phyloP scores from a whole-genome alignment of 176 grass and related monocot genomes.

The Aegilops umbellulata region DNA sequence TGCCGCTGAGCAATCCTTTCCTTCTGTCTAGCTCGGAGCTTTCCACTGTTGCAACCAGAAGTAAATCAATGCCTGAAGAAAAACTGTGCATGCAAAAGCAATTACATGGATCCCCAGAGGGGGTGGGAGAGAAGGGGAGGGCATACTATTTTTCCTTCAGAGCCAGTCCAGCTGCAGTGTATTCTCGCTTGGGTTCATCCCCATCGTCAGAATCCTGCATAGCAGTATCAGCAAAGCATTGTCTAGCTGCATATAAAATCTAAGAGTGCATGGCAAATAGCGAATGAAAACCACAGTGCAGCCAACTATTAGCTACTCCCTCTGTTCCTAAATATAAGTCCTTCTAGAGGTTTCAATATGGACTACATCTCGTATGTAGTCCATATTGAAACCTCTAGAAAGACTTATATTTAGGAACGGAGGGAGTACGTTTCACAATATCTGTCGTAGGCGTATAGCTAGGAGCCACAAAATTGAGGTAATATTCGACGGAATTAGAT shows the following conservation, averaged over 20 bases:
- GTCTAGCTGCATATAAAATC: conserved; percentile 17
- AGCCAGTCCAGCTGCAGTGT: conserved; percentile 75
- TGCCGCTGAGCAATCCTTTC: conserved; percentile 81
- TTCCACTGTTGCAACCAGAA: conserved; percentile 66
- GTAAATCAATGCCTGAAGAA: conserved; percentile 34
- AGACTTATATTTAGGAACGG: no score
- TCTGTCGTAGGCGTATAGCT: neutral
- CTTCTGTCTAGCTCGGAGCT: conserved; percentile 85
- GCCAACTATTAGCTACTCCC: neutral
- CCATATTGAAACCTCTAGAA: no score
- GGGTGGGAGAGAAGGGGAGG: neutral
- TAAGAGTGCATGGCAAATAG: conserved; percentile 10
- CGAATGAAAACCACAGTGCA: neutral
- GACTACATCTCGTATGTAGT: no score
- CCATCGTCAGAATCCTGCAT: conserved; percentile 82
- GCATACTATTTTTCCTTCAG: conserved; percentile 99
- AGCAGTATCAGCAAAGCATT: conserved; percentile 43
- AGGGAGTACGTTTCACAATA: neutral
- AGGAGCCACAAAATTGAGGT: neutral
- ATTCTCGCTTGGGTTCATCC: conserved; percentile 71
- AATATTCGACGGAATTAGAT: neutral
- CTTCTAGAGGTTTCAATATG: no score
- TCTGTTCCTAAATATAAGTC: no score
- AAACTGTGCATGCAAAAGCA: conserved; percentile 28
- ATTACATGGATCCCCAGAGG: neutral